These are phyloP conservation scores for Eucalyptus microcorys DNA, from an alignment of 345 rosid genomes.

Conservation along the genomic window DNA sequence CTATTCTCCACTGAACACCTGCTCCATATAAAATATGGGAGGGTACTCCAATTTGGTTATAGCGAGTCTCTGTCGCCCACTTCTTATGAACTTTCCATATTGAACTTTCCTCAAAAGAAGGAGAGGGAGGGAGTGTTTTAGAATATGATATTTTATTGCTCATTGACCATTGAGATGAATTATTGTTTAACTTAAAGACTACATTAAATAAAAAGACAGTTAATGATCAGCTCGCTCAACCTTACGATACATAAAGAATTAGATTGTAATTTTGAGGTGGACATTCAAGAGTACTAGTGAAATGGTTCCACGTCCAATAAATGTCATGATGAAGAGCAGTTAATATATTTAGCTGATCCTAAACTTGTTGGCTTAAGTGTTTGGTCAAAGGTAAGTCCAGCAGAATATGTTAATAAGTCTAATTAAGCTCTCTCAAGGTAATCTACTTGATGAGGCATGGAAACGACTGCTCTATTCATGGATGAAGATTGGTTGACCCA, in stretches of 20 bases:
- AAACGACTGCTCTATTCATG: not conserved
- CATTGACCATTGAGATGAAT: not conserved
- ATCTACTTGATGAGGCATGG: not conserved
- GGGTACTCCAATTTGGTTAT: not conserved
- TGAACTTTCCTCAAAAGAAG: not conserved
- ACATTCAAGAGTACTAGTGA: not conserved
- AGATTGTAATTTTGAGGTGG: not conserved
- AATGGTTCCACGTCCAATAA: not conserved
- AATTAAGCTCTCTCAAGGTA: not conserved
- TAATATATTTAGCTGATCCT: not conserved
- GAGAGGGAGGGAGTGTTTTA: not conserved
- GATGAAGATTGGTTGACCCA: not conserved
- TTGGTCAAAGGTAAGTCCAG: not conserved
- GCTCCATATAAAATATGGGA: not conserved
- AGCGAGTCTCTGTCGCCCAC: not conserved
- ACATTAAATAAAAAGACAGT: not conserved
- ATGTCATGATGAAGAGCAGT: not conserved
- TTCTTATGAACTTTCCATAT: not conserved
- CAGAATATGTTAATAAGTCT: not conserved
- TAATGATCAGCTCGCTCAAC: not conserved
- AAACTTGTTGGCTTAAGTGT: not conserved
- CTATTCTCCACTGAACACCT: not conserved
- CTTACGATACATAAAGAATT: not conserved
- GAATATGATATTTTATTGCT: not conserved
- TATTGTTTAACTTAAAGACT: not conserved